Percentiles rank a stretch among this genome's conserved stretches.
These are phyloP conservation scores for Curvularia sp. DNA, from an alignment of 2,329 filamentous ascomycete genomes.

Conservation along the genomic window DNA sequence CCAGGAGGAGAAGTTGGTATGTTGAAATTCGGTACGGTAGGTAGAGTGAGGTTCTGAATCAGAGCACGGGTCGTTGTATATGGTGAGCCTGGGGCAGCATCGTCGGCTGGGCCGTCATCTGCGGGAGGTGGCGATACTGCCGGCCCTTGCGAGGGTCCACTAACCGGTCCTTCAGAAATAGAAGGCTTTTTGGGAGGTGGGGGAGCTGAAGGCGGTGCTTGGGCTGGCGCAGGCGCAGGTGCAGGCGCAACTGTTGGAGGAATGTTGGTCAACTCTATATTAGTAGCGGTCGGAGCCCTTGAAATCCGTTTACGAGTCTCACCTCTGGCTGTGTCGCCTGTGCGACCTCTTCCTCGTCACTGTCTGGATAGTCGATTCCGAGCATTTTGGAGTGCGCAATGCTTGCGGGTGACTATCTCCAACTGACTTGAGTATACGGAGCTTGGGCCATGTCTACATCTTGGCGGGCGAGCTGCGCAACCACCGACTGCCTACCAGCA, in stretches of 20 bases:
- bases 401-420: constrained; percentile 6
- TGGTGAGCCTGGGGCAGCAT: constrained; percentile 60
- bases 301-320: constrained; percentile 38
- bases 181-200: constrained; percentile 17
- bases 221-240: constrained; percentile 15
- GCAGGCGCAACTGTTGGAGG: constrained; percentile 25
- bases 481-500: constrained; percentile 41
- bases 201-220: constrained; percentile 15
- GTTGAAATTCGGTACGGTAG: constrained; percentile 72
- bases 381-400: constrained; percentile 43
- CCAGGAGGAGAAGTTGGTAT: constrained; percentile 77
- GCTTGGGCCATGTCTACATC: constrained; percentile 39
- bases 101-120: constrained; percentile 23
- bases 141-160: constrained; percentile 41
- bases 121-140: constrained; percentile 29
- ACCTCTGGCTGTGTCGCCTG: constrained; percentile 47
- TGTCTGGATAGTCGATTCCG: constrained; percentile 54
- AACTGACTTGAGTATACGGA: constrained; percentile 23
- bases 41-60: constrained; percentile 76
- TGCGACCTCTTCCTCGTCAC: constrained; percentile 55
- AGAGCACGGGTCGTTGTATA: constrained; percentile 70
- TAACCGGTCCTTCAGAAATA: constrained; percentile 21
- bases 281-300: constrained; percentile 57
- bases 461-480: constrained; percentile 29
- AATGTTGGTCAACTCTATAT: constrained; percentile 47